Evolutionary conservation across 768 basidiomycete species (phyloP).

Genomic region (Pisolithus tinctorius): DNA sequence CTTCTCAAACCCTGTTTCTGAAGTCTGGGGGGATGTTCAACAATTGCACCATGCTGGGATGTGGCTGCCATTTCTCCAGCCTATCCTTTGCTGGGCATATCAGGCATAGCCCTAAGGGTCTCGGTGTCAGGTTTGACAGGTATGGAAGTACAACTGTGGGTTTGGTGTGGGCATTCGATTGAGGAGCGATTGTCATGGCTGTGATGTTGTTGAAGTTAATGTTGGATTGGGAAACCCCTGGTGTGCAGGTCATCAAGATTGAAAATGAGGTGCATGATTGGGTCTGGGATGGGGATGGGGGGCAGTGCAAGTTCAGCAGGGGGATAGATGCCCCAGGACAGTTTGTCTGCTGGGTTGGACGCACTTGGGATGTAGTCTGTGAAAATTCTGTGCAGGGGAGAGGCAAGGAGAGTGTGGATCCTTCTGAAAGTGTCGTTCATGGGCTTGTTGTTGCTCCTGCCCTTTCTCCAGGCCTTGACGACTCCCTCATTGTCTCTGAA

Average conservation of each 20-base stretch:
- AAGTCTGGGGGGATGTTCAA: background rate
- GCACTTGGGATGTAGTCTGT: too few relatives aligned
- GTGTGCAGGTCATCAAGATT: conserved; percentile 5
- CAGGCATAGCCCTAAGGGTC: conserved; percentile 14
- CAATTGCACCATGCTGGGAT: background rate
- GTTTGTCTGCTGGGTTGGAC: too few relatives aligned
- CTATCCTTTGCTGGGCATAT: conserved; percentile 22
- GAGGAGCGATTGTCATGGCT: too few relatives aligned
- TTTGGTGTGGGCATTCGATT: background rate
- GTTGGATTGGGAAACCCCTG: too few relatives aligned
- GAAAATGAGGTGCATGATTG: background rate
- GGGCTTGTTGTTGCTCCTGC: background rate
- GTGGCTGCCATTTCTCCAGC: conserved; percentile 17
- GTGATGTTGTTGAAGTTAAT: too few relatives aligned
- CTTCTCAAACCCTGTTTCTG: background rate
- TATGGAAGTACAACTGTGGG: background rate
- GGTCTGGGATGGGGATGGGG: conserved; percentile 27
- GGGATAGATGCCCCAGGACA: too few relatives aligned
- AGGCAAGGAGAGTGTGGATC: background rate
- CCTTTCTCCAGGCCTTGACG: conserved; percentile 2
- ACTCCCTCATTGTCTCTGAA: background rate
- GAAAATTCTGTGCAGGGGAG: background rate
- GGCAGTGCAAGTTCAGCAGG: conserved; percentile 5
- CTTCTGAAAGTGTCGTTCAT: background rate
- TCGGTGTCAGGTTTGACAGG: conserved; percentile 8